Evolutionary conservation across 306 rosid genomes (phyloP).

Genomic region (Carpinus fangiana): DNA sequence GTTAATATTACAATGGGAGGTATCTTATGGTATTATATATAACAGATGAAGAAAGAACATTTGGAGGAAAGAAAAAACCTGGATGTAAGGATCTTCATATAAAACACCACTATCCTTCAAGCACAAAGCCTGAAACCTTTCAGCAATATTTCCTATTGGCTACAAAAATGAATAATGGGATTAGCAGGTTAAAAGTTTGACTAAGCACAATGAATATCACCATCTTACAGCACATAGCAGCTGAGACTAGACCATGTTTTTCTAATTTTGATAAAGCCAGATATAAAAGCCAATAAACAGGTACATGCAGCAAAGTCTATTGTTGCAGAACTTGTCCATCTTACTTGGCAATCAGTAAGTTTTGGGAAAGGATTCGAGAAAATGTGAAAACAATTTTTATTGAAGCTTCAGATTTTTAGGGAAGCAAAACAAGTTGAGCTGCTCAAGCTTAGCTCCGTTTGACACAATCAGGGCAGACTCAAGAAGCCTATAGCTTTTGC

Average conservation of each 20-base stretch:
- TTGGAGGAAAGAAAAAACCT: constrained; percentile 45
- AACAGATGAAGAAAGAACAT: constrained; percentile 2
- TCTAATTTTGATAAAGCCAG: constrained; percentile 24
- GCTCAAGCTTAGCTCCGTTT: neutral
- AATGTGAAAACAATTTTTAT: neutral
- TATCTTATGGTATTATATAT: constrained; percentile 16
- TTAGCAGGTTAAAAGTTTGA: constrained; percentile 8
- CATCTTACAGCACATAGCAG: constrained; percentile 27
- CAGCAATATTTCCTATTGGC: constrained; percentile 94
- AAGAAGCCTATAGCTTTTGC: neutral
- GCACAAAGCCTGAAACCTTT: constrained; percentile 89
- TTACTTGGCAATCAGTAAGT: neutral
- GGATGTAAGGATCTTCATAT: constrained; percentile 96
- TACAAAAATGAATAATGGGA: constrained; percentile 44
- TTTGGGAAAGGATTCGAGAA: neutral
- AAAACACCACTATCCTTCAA: constrained; percentile 97
- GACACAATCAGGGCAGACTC: neutral
- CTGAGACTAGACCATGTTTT: constrained; percentile 15
- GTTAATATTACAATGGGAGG: constrained; percentile 10
- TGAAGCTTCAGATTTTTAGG: neutral
- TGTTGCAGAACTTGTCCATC: constrained; percentile 5
- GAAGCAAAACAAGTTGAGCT: neutral
- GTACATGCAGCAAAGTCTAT: constrained; percentile 11
- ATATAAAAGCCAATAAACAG: constrained; percentile 12
- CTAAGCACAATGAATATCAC: constrained; percentile 5